Conservation (phyloP, 139 green algal genomes). For the Asterochloris sp. region DNA sequence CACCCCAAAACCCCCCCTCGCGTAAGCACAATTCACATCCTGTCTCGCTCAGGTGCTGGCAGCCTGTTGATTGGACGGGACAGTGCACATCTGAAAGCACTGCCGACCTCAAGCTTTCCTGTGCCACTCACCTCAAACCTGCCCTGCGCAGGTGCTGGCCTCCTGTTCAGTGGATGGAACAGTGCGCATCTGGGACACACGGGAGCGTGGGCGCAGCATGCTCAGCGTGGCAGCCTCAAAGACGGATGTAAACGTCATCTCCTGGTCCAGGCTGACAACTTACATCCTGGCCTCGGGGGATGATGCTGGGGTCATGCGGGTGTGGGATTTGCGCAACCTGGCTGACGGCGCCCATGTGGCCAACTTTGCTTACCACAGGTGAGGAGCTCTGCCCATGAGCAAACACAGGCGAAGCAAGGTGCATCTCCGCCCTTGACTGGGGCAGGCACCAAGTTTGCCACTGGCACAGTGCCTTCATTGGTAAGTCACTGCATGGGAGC, state of each 20-base stretch:
- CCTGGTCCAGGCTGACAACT: slow-evolving; percentile 84
- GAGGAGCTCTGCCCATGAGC: neutral
- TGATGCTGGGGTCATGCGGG: slow-evolving; percentile 83
- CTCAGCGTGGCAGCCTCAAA: slow-evolving; percentile 61
- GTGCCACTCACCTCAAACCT: neutral
- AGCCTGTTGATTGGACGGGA: too few species aligned
- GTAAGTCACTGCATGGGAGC: too few species aligned
- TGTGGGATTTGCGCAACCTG: slow-evolving; percentile 95
- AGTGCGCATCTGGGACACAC: slow-evolving; percentile 86
- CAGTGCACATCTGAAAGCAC: too few species aligned
- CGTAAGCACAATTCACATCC: too few species aligned
- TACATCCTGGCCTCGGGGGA: slow-evolving; percentile 94
- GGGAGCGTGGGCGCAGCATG: slow-evolving; percentile 36
- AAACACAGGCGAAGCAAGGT: too few species aligned
- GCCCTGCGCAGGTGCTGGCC: slow-evolving; percentile 67
- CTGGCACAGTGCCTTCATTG: neutral
- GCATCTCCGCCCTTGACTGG: too few species aligned
- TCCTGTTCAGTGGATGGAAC: slow-evolving; percentile 75
- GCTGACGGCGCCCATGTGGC: slow-evolving; percentile 47
- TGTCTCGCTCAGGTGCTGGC: too few species aligned
- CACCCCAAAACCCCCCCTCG: too few species aligned
- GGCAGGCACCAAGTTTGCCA: neutral
- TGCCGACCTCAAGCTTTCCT: neutral
- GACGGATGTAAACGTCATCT: slow-evolving; percentile 95
- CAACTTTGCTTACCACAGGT: slow-evolving; percentile 67